These are phyloP conservation scores for Didymosphaeria variabile DNA, from an alignment of 2,329 filamentous ascomycete species.

Conservation along the genomic window DNA sequence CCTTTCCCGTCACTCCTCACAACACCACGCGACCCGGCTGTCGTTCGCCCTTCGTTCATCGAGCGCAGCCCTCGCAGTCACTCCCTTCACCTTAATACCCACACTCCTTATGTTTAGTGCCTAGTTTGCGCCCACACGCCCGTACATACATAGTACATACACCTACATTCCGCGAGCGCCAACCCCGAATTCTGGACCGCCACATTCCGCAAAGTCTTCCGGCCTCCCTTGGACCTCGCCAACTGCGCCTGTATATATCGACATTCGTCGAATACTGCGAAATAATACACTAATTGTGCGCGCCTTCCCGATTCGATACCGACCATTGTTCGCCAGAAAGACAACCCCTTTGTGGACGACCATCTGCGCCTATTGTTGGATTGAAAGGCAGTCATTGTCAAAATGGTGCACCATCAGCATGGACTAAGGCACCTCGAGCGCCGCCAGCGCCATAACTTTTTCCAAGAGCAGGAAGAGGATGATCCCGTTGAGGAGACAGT, in stretches of 20 bases:
- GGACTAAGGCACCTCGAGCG: constrained; percentile 39
- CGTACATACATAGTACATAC: constrained; percentile 16
- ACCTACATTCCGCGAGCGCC: constrained; percentile 37
- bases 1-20: constrained; percentile 30
- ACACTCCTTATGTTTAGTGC: constrained; percentile 45
- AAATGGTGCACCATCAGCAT: constrained; percentile 34
- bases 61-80: constrained; percentile 47
- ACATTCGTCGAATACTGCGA: constrained; percentile 27
- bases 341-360: not conserved
- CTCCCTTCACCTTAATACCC: constrained; percentile 40
- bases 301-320: constrained; percentile 3
- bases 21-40: constrained; percentile 48
- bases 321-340: constrained; percentile 9
- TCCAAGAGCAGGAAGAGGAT: constrained; percentile 23
- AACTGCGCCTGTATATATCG: constrained; percentile 33
- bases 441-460: constrained; percentile 34
- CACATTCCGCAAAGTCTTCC: constrained; percentile 43
- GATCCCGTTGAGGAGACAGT: constrained; percentile 46
- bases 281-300: constrained; percentile 34
- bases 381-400: constrained; percentile 19
- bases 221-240: constrained; percentile 33
- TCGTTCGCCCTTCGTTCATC: constrained; percentile 52
- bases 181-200: constrained; percentile 23
- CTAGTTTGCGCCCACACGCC: constrained; percentile 28
- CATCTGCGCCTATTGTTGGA: not conserved